Percentiles rank a stretch among this genome's conserved stretches.
Conservation (phyloP, 192 early-diverging fungal genomes). For the Linderina pennispora region DNA sequence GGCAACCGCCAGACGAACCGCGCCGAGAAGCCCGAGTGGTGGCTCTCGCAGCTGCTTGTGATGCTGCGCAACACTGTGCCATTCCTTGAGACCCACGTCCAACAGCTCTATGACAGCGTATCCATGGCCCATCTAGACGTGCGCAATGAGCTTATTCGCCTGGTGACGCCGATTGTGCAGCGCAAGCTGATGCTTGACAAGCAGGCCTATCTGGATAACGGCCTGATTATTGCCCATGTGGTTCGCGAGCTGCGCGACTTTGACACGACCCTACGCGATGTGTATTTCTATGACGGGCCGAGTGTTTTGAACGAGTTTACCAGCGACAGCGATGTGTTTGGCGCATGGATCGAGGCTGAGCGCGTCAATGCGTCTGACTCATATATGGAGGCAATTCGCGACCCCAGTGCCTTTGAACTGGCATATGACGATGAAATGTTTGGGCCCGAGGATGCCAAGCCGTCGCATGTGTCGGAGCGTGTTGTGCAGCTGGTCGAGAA, state of each 20-base stretch:
- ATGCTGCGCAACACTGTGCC: conserved; percentile 56
- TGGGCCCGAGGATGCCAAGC: conserved; percentile 48
- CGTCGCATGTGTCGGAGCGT: conserved; percentile 56
- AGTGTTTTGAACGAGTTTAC: conserved; percentile 49
- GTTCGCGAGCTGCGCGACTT: conserved; percentile 60
- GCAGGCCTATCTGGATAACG: conserved; percentile 45
- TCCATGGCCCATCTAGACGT: conserved; percentile 42
- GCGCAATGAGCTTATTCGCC: conserved; percentile 63
- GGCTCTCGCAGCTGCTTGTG: conserved; percentile 53
- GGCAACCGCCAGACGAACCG: conserved; percentile 61
- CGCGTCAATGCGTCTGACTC: conserved; percentile 53
- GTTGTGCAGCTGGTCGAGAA: conserved; percentile 57
- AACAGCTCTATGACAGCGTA: conserved; percentile 52
- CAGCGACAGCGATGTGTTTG: conserved; percentile 51
- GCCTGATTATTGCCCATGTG: conserved; percentile 59
- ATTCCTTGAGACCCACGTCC: conserved; percentile 57
- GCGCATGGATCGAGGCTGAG: conserved; percentile 65
- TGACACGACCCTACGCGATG: conserved; percentile 60
- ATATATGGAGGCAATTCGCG: conserved; percentile 58
- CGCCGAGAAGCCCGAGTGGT: conserved; percentile 82
- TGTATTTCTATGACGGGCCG: conserved; percentile 46
- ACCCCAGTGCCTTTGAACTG: conserved; percentile 56
- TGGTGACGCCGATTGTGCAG: conserved; percentile 48
- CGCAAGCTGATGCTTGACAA: conserved; percentile 55
- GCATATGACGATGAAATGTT: conserved; percentile 47